Evolutionary conservation across 1,139 yeast species (phyloP).

Genomic region (Kluyveromyces sp.): DNA sequence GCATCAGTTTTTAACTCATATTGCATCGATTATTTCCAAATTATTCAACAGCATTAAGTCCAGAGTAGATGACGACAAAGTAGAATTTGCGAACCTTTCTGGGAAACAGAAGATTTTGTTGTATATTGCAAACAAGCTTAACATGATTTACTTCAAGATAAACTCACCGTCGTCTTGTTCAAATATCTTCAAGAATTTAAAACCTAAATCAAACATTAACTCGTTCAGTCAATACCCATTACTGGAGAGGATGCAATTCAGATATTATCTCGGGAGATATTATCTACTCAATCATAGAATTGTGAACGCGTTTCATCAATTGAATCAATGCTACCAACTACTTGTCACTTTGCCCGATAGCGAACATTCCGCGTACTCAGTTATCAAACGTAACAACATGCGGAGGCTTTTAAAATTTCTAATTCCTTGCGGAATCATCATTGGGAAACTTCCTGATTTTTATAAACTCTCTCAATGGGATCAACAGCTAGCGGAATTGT

Average conservation of each 20-base stretch:
- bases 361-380: neutral
- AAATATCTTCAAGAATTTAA: constrained; percentile 29
- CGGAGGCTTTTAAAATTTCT: constrained; percentile 19
- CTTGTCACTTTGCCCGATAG: constrained; percentile 9
- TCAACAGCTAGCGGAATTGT: constrained; percentile 13
- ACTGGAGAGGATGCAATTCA: constrained; percentile 26
- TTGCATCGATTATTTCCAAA: constrained; percentile 26
- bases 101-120: constrained; percentile 25
- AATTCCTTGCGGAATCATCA: constrained; percentile 24
- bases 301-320: constrained; percentile 26
- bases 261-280: constrained; percentile 27
- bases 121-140: constrained; percentile 26
- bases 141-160: constrained; percentile 27
- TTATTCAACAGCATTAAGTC: constrained; percentile 28
- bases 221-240: constrained; percentile 23
- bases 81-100: constrained; percentile 11
- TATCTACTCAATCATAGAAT: constrained; percentile 25
- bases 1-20: constrained; percentile 24
- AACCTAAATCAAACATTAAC: constrained; percentile 24
- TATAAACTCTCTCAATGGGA: constrained; percentile 12
- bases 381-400: constrained; percentile 17
- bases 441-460: constrained; percentile 24
- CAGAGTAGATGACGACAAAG: constrained; percentile 11
- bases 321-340: constrained; percentile 19
- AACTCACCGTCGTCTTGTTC: constrained; percentile 30